Conservation (phyloP, 768 basidiomycete species). For the Tulasnella sp. region DNA sequence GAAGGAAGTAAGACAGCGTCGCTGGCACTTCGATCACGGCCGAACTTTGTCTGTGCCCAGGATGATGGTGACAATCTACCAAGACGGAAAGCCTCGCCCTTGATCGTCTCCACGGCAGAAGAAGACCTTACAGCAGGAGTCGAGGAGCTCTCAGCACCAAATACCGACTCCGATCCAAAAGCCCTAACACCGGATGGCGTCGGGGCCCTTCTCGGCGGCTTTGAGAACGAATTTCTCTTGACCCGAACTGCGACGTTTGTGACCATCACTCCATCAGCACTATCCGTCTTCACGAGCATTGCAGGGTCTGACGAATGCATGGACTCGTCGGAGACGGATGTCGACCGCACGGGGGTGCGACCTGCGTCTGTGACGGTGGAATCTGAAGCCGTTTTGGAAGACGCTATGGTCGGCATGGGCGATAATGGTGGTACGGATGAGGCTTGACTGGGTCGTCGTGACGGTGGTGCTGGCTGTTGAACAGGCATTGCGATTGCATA, state of each 20-base stretch:
- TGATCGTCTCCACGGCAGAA: no score
- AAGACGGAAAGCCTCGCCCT: no score
- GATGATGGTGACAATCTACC: neutral
- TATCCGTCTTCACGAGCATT: neutral
- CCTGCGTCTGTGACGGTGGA: neutral
- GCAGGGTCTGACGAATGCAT: neutral
- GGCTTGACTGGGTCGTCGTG: no score
- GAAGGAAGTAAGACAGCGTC: neutral
- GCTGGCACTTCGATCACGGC: slow-evolving; percentile 2
- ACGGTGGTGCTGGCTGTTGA: no score
- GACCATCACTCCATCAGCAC: neutral
- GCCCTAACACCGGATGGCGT: neutral
- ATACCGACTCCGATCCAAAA: neutral
- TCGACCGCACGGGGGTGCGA: neutral
- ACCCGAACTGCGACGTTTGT: neutral
- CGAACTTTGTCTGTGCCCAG: neutral
- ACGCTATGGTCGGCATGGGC: neutral
- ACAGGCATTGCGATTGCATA: no score
- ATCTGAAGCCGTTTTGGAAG: neutral
- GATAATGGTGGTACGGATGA: neutral
- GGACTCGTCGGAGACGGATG: neutral
- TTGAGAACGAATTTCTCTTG: slow-evolving; percentile 9
- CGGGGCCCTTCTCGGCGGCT: neutral
- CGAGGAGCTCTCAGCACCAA: neutral
- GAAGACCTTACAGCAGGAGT: neutral